Evolutionary conservation across 768 basidiomycete genomes (phyloP), one percentile per base, ranked within the genome.

Genomic region (Leucocoprinus sp.): DNA sequence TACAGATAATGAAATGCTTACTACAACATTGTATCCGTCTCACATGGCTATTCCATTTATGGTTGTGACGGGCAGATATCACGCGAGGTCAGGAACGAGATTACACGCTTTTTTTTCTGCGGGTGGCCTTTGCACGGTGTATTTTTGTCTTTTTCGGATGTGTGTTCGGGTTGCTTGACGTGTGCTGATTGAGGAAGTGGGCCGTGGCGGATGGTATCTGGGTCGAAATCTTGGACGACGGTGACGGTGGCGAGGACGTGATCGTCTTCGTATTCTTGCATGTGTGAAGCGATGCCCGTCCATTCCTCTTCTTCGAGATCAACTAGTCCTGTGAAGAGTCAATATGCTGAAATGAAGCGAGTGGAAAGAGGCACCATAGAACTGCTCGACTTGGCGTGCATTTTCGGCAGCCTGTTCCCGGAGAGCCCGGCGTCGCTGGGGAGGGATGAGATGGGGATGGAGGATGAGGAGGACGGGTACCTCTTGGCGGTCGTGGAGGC

Each of bases 151-250:
- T 50, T 55, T 51, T 55, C 52, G 17, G 41, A 35, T 44, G 50
- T 50, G 14, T 46, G 52, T 24, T 40, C 38, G 15, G 44, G 42
- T 42, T 57, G 54, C 28, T 55, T 57, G 9, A 40, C 19, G n/a
- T 43, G 46, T 33, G n/a, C n/a, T n/a, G n/a, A n/a, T n/a, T n/a
- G n/a, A n/a, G n/a, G n/a, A 8, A 60, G 52, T 29, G 68, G 64
- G 5, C 70, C 79, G 51, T 79, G 73, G 24, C 76, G 68, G 58
- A 82, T 62, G 35, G 69, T 62, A 55, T 76, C 72, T 17, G 86
- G 79, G 60, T 93, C 89, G 60, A 95, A 89, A 60, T 96, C 90
- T 59, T 96, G 89, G 11, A 89, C 81, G 40, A 96, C 81, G 12
- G 91, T 93, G 36, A 96, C 92, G 14, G 86, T 90, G 36, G 93